Base-by-base conservation (phyloP, 139 green algal species). In the Yamagishiella unicocca region DNA sequence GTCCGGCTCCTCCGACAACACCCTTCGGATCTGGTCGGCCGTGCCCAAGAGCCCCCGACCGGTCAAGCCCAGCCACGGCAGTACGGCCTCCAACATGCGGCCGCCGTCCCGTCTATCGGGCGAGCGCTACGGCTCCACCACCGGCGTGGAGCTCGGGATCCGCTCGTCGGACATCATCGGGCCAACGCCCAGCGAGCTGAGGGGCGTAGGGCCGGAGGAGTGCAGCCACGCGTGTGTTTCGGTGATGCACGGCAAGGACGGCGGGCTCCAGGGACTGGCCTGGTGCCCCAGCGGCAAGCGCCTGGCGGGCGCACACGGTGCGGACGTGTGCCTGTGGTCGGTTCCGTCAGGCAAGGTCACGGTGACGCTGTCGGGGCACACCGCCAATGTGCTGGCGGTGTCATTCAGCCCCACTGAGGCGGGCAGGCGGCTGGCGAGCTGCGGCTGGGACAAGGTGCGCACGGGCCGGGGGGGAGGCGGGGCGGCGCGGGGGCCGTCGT, bases 1-100 rank as follows among this genome's bases (percentile, higher is more conserved):
- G 31, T 70, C 75, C 33, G 17, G 19, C 75, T 82, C 42, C 75
- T 82, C 75, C 45, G 75, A 82, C 45, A 82, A 82, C 75, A 50
- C 50, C 0, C 33, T 82, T 6, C 75, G 75, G 31, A 68, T 82
- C 50, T 82, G 75, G 75, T n/a, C 73, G 7, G 24, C 73, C 1
- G 25, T 50, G 45, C 45, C 46, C 43, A 7, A 25, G 29, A 38
- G 14, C 38, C 22, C 6, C 27, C n/a, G n/a, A n/a, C n/a, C n/a
- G n/a, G n/a, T n/a, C n/a, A n/a, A n/a, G n/a, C n/a, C n/a, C n/a
- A n/a, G n/a, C n/a, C n/a, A n/a, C n/a, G n/a, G n/a, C n/a, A n/a
- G n/a, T n/a, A n/a, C n/a, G n/a, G n/a, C n/a, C n/a, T n/a, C n/a
- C n/a, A n/a, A n/a, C n/a, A n/a, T n/a, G n/a, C n/a, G n/a, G n/a